Conservation (phyloP, 192 early-diverging fungal species). For the Lunasporangiospora selenospora region DNA sequence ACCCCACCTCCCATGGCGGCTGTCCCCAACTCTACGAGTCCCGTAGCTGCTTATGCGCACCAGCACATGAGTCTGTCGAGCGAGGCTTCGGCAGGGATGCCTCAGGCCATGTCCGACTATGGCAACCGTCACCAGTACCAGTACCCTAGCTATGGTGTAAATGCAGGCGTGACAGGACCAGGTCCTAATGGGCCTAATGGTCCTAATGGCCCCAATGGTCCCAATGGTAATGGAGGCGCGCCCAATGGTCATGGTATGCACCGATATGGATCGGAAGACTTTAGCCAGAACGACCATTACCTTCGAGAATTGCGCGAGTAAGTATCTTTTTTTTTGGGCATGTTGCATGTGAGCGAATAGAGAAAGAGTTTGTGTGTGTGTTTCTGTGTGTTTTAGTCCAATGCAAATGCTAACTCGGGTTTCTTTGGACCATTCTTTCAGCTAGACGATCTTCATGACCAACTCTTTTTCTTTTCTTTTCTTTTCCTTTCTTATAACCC, state of each 20-base stretch:
- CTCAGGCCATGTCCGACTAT: conserved; percentile 12
- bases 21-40: no score
- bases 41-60: no score
- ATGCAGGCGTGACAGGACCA: not conserved
- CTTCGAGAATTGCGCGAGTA: conserved; percentile 39
- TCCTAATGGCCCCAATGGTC: not conserved
- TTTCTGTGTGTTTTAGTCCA: no score
- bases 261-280: conserved; percentile 36
- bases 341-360: no score
- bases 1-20: no score
- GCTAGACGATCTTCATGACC: no score
- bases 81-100: no score
- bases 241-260: conserved; percentile 13
- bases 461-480: not conserved
- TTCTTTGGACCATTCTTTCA: no score
- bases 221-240: not conserved
- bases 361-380: no score
- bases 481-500: not conserved
- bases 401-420: no score
- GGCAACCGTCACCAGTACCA: conserved; percentile 1
- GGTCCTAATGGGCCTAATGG: not conserved
- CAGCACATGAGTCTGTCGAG: conserved; percentile 22
- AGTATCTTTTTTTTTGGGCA: not conserved
- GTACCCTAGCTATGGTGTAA: conserved; percentile 1
- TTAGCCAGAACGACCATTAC: conserved; percentile 30